Base-by-base conservation (phyloP, 1,139 yeast species). In the Candida sp. region DNA sequence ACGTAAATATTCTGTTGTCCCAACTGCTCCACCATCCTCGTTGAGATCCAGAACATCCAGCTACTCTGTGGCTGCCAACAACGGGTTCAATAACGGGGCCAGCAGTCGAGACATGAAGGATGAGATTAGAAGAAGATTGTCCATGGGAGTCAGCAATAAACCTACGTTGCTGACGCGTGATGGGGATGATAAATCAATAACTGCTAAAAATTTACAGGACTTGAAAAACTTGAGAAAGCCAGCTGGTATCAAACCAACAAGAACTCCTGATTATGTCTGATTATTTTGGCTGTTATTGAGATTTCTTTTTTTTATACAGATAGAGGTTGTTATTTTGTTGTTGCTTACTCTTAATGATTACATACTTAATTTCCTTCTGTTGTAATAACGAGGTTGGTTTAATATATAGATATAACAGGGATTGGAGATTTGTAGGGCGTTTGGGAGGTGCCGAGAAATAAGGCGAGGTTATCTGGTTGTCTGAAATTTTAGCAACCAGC, bases 1-100 rank as follows among this genome's bases (percentile, higher is more conserved):
- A 60, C 70, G 92, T 49, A 84, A 85, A 59, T 87, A 84, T 61
- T 81, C 88, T 2, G 88, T 87, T 23, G 84, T 88, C 9, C 94
- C 94, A 23, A 87, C 92, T 0, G 89, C 89, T 0, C 90, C 83
- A 4, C 81, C 90, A 4, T 68, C 47, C 2, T 9, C 41, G 4
- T 6, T 6, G 6, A 34, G 25, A 22, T 22, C 30, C 35, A 49
- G 54, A 34, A 38, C 47, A 7, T 25, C n/a, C 11, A 39, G 48
- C 34, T 34, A 28, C 34, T 38, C 42, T 5, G 32, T 38, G 2
- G 3, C 42, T 26, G 42, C 32, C 5, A 38, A 38, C 17, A 38
- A 38, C 17, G 32, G 42, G 6, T 38, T 38, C 28, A 23, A 37
- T 37, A 37, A 3, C 6, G 41, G 28, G n/a, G 28, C n/a, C 17